phyloP scores from a whole-genome alignment of 805 yeast genomes.

The Candida piceae region DNA sequence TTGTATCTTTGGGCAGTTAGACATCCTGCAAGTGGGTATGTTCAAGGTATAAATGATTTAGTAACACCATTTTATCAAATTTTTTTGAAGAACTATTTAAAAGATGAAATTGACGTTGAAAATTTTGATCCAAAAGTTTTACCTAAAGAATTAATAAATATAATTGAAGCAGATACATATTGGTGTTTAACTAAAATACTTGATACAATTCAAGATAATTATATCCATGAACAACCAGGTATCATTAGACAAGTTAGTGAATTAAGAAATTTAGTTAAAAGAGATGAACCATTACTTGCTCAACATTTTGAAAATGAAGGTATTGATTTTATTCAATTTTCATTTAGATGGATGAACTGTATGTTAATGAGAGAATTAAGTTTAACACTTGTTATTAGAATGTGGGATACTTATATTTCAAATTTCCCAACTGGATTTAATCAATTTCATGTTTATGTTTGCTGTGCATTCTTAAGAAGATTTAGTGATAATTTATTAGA shows the following conservation, averaged over 20 bases:
- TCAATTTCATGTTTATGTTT: conserved; percentile 92
- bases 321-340: conserved; percentile 91
- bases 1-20: conserved; percentile 92
- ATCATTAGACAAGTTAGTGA: conserved; percentile 86
- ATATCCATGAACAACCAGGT: conserved; percentile 98
- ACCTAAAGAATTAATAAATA: conserved; percentile 54
- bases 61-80: conserved; percentile 91
- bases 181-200: conserved; percentile 92
- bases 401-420: conserved; percentile 95
- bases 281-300: conserved; percentile 72
- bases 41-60: conserved; percentile 93
- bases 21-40: conserved; percentile 97
- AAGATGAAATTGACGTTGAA: conserved; percentile 43
- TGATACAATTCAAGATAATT: conserved; percentile 94
- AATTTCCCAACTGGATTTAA: conserved; percentile 77
- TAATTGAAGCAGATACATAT: conserved; percentile 91
- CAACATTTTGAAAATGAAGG: conserved; percentile 75
- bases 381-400: conserved; percentile 72
- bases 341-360: conserved; percentile 99
- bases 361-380: conserved; percentile 89
- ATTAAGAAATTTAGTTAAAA: conserved; percentile 65
- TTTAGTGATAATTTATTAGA: conserved; percentile 74
- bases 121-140: conserved; percentile 57
- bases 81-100: conserved; percentile 64
- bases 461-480: conserved; percentile 91